Conservation (phyloP, 2,329 filamentous ascomycete genomes). For the Verticillium nonalfalfae region DNA sequence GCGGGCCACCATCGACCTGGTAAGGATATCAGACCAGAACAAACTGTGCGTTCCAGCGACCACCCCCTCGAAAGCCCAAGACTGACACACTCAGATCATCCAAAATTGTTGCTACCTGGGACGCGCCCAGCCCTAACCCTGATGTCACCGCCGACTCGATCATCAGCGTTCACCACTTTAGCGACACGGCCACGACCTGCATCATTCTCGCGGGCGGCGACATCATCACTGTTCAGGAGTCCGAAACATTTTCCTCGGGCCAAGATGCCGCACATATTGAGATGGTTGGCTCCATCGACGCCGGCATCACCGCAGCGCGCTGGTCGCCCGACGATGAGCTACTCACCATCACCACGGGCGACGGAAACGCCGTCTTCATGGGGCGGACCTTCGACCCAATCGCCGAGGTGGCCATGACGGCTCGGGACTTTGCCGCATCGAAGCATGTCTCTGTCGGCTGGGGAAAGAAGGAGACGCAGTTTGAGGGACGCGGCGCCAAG, state of each 20-base stretch:
- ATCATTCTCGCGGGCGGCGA: slow-evolving; percentile 86
- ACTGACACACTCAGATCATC: slow-evolving; percentile 18
- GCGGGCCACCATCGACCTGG: slow-evolving; percentile 67
- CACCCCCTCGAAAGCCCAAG: neutral
- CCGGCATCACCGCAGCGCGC: slow-evolving; percentile 78
- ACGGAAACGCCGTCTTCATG: slow-evolving; percentile 82
- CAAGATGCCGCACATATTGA: slow-evolving; percentile 67
- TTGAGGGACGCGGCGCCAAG: slow-evolving; percentile 83
- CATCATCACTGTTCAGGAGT: slow-evolving; percentile 78
- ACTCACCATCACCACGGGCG: slow-evolving; percentile 73
- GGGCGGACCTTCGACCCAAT: slow-evolving; percentile 84
- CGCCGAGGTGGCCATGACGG: slow-evolving; percentile 63
- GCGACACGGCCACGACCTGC: slow-evolving; percentile 70
- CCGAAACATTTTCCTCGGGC: slow-evolving; percentile 26
- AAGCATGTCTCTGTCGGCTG: slow-evolving; percentile 95
- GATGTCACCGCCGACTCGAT: slow-evolving; percentile 70
- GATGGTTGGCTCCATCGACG: slow-evolving; percentile 91
- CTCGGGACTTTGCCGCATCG: slow-evolving; percentile 77
- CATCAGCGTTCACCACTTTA: slow-evolving; percentile 76
- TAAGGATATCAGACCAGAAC: slow-evolving; percentile 42
- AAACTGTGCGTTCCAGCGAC: slow-evolving; percentile 29
- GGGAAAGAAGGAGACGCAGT: slow-evolving; percentile 98
- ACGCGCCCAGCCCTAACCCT: slow-evolving; percentile 74
- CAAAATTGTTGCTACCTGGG: slow-evolving; percentile 70
- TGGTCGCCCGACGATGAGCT: slow-evolving; percentile 97